Base-by-base conservation (phyloP, 2,329 filamentous ascomycete genomes). In the Didymella pinodella region DNA sequence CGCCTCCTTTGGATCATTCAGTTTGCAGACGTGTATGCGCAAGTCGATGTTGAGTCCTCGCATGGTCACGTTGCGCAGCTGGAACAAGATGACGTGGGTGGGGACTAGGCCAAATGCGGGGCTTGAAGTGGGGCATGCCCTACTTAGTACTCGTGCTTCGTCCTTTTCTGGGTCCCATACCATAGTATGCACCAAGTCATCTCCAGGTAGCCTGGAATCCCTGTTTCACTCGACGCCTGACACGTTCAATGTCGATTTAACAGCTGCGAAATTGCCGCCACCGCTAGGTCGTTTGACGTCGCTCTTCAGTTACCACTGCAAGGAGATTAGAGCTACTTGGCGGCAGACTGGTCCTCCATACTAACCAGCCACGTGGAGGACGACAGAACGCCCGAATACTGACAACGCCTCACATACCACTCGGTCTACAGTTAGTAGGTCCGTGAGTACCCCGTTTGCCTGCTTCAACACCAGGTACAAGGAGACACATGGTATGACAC, bases 1-100 rank as follows among this genome's bases (percentile, higher is more conserved):
- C 22, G 22, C 22, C 22, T 38, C 7, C n/a, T 38, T 12, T 40
- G 18, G 7, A 22, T 22, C 5, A 20, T 7, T 11, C 18, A 31
- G 38, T n/a, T 22, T 4, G 53, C 20, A 46, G 14, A 1, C 34
- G 7, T 26, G 40, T 36, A 25, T 36, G 29, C n/a, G 49, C 11
- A 40, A 34, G 36, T 16, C n/a, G 38, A 22, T 48, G 38, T 28
- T 20, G 14, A 41, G 31, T 40, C 12, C 28, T 48, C 28, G 34
- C 44, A 8, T 48, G 28, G 36, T 54, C 52, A 49, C 52, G 52
- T 55, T 36, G 38, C 45, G 18, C 22, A 26, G 28, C 20, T 20
- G 29, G 20, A 51, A 38, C 22, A 31, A 20, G 31, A 46, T 46
- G 54, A 56, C 54, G 47, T 50, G 16, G 20, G n/a, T 16, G 7